A percentile compares a stretch with the other conserved stretches of the same genome.
phyloP scores from a whole-genome alignment of 1,284 basidiomycete genomes.

The Moesziomyces parantarcticus region DNA sequence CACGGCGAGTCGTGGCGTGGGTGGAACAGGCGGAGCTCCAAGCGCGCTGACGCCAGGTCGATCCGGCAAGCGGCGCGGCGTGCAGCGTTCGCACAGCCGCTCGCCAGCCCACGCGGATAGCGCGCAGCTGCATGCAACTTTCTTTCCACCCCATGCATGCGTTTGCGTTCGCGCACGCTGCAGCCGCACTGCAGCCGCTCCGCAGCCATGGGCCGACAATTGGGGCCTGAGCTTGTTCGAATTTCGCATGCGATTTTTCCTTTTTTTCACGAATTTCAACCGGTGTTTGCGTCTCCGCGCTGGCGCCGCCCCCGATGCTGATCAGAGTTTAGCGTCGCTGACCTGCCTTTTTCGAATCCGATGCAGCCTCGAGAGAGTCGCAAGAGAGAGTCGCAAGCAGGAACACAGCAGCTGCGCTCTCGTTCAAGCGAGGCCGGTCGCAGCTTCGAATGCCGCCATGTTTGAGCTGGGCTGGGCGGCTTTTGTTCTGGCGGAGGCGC shows the following conservation, averaged over 20 bases:
- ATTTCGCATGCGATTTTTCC: not conserved
- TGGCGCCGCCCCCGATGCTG: no score
- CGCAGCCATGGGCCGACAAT: no score
- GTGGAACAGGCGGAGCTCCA: not conserved
- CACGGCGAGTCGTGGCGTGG: not conserved
- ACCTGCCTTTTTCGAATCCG: not conserved
- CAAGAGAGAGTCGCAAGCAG: not conserved
- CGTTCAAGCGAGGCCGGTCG: not conserved
- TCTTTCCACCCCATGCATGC: not conserved
- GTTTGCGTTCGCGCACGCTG: not conserved
- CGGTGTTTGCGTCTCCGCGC: no score
- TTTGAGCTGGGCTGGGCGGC: not conserved
- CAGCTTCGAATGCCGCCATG: not conserved
- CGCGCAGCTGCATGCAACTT: constrained; percentile 2
- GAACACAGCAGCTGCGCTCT: not conserved
- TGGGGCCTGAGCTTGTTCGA: not conserved
- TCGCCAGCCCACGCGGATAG: not conserved
- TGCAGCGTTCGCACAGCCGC: no score
- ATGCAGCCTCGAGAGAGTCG: no score
- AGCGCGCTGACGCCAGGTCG: not conserved
- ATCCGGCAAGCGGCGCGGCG: not conserved
- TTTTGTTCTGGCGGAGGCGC: not conserved
- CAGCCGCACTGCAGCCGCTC: not conserved
- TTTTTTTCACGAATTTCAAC: not conserved
- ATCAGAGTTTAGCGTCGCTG: no score